Evolutionary conservation across 2,329 filamentous ascomycete species (phyloP), one percentile per base, ranked within the genome.

Genomic region (Colletotrichum eremochloae): DNA sequence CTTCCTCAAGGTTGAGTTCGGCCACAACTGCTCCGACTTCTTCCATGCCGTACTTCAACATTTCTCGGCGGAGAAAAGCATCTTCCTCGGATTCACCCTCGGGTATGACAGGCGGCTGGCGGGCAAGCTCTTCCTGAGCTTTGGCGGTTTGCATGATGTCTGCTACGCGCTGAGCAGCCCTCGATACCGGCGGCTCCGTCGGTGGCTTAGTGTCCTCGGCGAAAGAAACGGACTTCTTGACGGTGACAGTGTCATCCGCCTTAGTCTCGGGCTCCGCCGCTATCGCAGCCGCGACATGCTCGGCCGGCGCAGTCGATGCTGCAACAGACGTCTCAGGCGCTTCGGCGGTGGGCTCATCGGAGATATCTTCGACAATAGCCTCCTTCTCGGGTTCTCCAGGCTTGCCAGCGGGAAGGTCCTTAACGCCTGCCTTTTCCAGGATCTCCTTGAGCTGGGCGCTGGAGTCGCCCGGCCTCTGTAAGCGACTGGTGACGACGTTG

Each of bases 1-100:
- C 89, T 72, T 95, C 92, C 74, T 97, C 94, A 2, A 98, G 82
- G 70, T 97, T 90, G 57, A 99, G 88, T 82, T 98, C 95, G 20
- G 96, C 96, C 20, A 99, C 96, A 3, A 99, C 93, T 48, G 94
- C 91, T 5, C 95, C 94, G 69, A 99, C 92, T 80, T 98, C 96
- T 56, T 92, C 92, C 81, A 97, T 87, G 73, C 94, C 92, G 79
- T 98, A 99, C 74, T 93, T 88, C 9, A 98, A 86, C 95, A 99
- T 98, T 78, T 98, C 92, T 69, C 92, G 90, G 7, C 96, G 91
- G 33, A 97, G 82, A 42, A 88, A 88, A 5, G 94, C 93, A 74
- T 98, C 96, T 75, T 97, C 95, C 15, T 89, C 86, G 0, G 92
- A 90, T 77, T 99, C 96, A 63, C 93, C 88, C 1, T 91, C 87